phyloP scores from a whole-genome alignment of 163 green algal species.

The Picocystis sp. region DNA sequence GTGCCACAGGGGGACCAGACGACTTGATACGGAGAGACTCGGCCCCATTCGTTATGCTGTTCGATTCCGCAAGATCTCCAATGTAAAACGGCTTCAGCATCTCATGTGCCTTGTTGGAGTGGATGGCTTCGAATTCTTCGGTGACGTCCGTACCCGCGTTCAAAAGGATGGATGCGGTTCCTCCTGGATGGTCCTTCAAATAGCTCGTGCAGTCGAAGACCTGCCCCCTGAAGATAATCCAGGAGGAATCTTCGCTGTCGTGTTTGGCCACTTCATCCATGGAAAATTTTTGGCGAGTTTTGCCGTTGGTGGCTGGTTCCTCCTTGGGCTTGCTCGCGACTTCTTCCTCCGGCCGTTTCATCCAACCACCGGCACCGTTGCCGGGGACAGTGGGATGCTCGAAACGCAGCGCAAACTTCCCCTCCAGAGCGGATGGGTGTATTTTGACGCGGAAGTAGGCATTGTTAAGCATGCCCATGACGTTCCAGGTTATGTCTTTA shows the following conservation, averaged over 20 bases:
- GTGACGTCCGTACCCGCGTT: slow-evolving; percentile 54
- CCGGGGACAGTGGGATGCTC: slow-evolving; percentile 67
- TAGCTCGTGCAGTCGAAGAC: slow-evolving; percentile 1
- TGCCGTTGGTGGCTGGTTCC: slow-evolving; percentile 24
- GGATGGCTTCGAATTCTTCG: slow-evolving; percentile 39
- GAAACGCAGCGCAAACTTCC: slow-evolving; percentile 60
- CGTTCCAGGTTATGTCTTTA: slow-evolving; percentile 58
- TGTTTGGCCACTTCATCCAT: slow-evolving; percentile 59
- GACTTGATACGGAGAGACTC: no score
- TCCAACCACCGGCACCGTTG: slow-evolving; percentile 24
- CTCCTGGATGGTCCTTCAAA: neutral
- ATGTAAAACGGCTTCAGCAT: slow-evolving; percentile 39
- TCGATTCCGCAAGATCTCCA: slow-evolving; percentile 36
- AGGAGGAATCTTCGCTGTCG: slow-evolving; percentile 44
- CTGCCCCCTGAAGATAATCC: slow-evolving; percentile 53
- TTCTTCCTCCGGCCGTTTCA: slow-evolving; percentile 10
- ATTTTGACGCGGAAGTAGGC: slow-evolving; percentile 64
- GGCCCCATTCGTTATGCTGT: no score
- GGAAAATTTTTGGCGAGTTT: slow-evolving; percentile 19
- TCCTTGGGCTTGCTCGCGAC: neutral
- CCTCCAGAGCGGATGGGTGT: slow-evolving; percentile 24
- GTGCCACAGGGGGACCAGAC: slow-evolving; percentile 16
- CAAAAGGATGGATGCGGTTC: slow-evolving; percentile 4
- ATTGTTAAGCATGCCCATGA: slow-evolving; percentile 98
- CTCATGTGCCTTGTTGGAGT: slow-evolving; percentile 20